Conservation (phyloP, 2,329 filamentous ascomycete species). For the Botryosphaeria agaves region DNA sequence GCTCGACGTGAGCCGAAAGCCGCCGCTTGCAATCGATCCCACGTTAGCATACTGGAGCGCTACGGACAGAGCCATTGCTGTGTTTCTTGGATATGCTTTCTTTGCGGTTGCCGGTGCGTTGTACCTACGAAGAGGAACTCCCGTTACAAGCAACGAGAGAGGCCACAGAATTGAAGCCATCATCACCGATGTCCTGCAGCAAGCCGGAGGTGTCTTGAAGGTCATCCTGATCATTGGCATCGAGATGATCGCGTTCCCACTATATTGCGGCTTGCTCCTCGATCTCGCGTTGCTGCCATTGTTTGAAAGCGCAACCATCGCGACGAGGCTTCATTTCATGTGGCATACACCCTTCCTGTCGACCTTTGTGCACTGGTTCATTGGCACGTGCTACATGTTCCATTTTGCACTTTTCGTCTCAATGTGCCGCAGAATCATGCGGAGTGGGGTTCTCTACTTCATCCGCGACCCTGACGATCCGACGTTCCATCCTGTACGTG, state of each 20-base stretch:
- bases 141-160: constrained; percentile 42
- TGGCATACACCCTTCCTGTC: constrained; percentile 69
- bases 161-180: constrained; percentile 50
- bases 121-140: constrained; percentile 59
- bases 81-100: constrained; percentile 64
- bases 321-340: constrained; percentile 63
- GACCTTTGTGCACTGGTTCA: constrained; percentile 95
- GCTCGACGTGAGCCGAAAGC: not conserved
- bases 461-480: constrained; percentile 97
- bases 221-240: constrained; percentile 97
- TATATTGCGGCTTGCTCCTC: constrained; percentile 86
- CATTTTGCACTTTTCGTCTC: constrained; percentile 97
- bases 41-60: constrained; percentile 25
- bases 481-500: constrained; percentile 91
- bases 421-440: constrained; percentile 97
- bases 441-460: constrained; percentile 89
- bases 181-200: constrained; percentile 67
- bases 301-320: constrained; percentile 65
- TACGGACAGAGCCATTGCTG: constrained; percentile 48
- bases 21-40: constrained; percentile 12
- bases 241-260: constrained; percentile 92
- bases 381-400: constrained; percentile 99
- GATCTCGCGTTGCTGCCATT: constrained; percentile 79
- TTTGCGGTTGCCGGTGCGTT: constrained; percentile 57
- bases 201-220: constrained; percentile 93